Percentiles rank a stretch among this genome's conserved stretches.
These are phyloP conservation scores for Vitis hybrid DNA, from an alignment of 177 flowering plant genomes.

Conservation along the genomic window DNA sequence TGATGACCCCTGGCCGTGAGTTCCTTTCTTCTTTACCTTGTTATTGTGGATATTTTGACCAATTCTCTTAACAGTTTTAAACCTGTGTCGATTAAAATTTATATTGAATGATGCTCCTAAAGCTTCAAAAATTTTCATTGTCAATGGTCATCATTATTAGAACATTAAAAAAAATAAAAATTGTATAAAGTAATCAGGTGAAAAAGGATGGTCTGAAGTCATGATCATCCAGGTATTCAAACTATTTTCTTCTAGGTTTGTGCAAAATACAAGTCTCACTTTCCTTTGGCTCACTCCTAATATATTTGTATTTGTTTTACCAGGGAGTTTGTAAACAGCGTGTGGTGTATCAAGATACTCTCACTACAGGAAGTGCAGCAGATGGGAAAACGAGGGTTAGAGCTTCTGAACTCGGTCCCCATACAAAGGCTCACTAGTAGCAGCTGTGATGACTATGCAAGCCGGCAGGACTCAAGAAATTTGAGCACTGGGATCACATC, in stretches of 20 bases:
- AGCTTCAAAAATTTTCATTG: too few species aligned
- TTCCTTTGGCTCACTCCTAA: constrained; percentile 40
- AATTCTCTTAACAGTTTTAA: background rate
- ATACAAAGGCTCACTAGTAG: constrained; percentile 61
- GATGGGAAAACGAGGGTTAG: constrained; percentile 76
- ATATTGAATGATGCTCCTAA: background rate
- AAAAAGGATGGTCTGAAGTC: too few species aligned
- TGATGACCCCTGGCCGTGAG: constrained; percentile 98
- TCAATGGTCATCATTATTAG: too few species aligned
- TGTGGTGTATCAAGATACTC: constrained; percentile 91
- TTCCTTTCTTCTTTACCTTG: constrained; percentile 8
- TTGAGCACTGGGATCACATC: constrained; percentile 56
- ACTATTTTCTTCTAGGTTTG: background rate
- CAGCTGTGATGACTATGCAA: constrained; percentile 57
- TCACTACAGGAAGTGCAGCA: constrained; percentile 89
- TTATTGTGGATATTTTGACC: background rate
- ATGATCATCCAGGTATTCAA: too few species aligned
- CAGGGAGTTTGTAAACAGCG: constrained; percentile 95
- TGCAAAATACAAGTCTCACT: background rate
- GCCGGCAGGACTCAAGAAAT: constrained; percentile 58
- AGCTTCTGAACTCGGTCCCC: constrained; percentile 65
- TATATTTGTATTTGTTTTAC: background rate
- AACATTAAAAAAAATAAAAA: too few species aligned
- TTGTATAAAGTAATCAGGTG: too few species aligned
- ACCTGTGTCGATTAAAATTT: background rate